Evolutionary conservation across 805 yeast genomes (phyloP).

Genomic region (Brettanomyces sp.): DNA sequence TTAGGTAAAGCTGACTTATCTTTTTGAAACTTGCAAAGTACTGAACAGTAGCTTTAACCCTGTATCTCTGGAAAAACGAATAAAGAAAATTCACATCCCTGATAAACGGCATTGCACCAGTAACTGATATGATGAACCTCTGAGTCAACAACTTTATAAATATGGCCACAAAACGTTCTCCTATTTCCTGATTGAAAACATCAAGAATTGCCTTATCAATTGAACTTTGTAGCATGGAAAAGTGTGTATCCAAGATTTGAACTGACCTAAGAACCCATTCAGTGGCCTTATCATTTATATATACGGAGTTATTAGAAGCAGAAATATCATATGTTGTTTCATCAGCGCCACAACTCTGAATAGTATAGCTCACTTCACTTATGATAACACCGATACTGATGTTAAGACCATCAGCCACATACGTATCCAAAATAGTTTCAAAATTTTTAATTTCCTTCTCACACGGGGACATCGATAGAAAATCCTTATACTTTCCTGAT

Average conservation of each 20-base stretch:
- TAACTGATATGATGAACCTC: constrained; percentile 56
- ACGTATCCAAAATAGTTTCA: constrained; percentile 74
- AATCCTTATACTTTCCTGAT: constrained; percentile 58
- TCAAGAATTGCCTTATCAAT: constrained; percentile 85
- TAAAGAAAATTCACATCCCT: constrained; percentile 75
- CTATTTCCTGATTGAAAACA: constrained; percentile 90
- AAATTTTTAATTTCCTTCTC: constrained; percentile 53
- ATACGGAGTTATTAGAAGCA: constrained; percentile 10
- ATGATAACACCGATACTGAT: constrained; percentile 86
- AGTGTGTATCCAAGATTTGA: constrained; percentile 56
- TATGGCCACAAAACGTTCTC: constrained; percentile 70
- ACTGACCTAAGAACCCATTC: constrained; percentile 59
- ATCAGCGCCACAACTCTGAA: constrained; percentile 13
- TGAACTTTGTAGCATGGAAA: constrained; percentile 63
- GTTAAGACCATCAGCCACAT: constrained; percentile 87
- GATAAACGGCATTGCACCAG: constrained; percentile 77
- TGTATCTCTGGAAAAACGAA: constrained; percentile 55
- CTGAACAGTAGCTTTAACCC: constrained; percentile 61
- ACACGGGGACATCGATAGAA: constrained; percentile 65
- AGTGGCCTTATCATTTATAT: constrained; percentile 30
- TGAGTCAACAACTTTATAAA: constrained; percentile 70
- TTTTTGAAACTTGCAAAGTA: constrained; percentile 73
- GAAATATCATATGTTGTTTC: constrained; percentile 30
- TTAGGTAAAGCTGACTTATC: constrained; percentile 75
- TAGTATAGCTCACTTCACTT: constrained; percentile 46